Conservation (phyloP, 2,329 filamentous ascomycete genomes). For the Penicillium sp. region DNA sequence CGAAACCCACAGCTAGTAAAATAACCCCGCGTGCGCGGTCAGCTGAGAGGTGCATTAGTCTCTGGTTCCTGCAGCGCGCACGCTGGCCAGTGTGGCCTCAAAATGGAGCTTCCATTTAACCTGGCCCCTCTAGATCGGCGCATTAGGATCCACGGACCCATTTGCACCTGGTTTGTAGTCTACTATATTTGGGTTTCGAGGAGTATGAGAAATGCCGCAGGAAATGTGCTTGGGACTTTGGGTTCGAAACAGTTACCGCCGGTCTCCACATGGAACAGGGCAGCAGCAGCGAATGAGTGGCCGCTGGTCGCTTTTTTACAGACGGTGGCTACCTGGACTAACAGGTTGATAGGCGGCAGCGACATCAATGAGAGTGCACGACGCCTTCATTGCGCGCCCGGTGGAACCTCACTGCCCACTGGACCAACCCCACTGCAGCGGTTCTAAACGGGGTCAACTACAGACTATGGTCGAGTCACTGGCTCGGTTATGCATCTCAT, state of each 20-base stretch:
- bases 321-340: conserved; percentile 11
- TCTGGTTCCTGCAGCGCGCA: conserved; percentile 31
- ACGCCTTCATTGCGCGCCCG: conserved; percentile 9
- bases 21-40: conserved; percentile 7
- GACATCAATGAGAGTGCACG: conserved; percentile 6
- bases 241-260: background rate
- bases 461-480: conserved; percentile 6
- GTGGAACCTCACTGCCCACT: conserved; percentile 18
- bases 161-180: background rate
- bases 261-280: background rate
- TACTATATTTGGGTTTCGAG: background rate
- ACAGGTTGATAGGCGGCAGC: conserved; percentile 7
- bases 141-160: conserved; percentile 15
- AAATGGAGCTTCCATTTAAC: conserved; percentile 1
- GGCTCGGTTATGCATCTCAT: background rate
- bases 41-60: conserved; percentile 31
- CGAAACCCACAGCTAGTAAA: background rate
- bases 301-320: conserved; percentile 5
- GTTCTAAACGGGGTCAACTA: conserved; percentile 8
- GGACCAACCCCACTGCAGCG: conserved; percentile 9
- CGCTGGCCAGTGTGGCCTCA: conserved; percentile 13
- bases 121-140: conserved; percentile 20
- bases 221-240: background rate
- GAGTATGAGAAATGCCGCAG: background rate
- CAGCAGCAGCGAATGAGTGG: background rate